phyloP scores from a whole-genome alignment of 2,329 filamentous ascomycete genomes.

The Pseudogymnoascus destructans region DNA sequence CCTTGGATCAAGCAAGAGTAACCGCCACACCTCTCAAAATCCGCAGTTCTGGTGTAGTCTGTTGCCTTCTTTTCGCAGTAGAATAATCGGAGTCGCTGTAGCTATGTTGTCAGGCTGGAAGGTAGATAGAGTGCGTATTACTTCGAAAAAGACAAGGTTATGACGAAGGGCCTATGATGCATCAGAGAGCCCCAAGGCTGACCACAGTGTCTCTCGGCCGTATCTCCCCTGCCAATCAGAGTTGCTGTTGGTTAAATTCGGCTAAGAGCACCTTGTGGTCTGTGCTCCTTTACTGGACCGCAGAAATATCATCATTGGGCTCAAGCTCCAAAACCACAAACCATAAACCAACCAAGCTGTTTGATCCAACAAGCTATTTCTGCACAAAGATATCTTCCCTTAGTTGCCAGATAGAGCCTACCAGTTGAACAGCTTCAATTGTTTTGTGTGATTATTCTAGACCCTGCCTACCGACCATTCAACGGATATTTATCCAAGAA shows the following conservation, averaged over 20 bases:
- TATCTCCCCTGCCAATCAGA: neutral
- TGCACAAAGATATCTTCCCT: slow-evolving; percentile 5
- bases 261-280: slow-evolving; percentile 2
- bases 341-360: neutral
- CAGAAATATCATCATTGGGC: slow-evolving; percentile 8
- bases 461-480: neutral
- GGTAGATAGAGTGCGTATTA: neutral
- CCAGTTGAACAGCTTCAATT: neutral
- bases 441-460: slow-evolving; percentile 7
- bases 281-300: neutral
- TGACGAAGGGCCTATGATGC: neutral
- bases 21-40: neutral
- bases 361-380: slow-evolving; percentile 4
- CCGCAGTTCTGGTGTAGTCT: neutral
- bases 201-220: neutral
- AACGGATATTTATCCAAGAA: slow-evolving; percentile 6
- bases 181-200: neutral
- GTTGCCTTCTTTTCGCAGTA: neutral
- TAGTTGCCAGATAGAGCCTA: neutral
- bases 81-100: neutral
- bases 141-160: neutral
- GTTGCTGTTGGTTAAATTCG: neutral
- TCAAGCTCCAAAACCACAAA: neutral
- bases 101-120: neutral
- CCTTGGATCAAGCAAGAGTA: neutral